A percentile compares a stretch with the other conserved stretches of the same genome.
Evolutionary conservation across 1,284 basidiomycete genomes (phyloP).

Genomic region (Blastosporella zonata): DNA sequence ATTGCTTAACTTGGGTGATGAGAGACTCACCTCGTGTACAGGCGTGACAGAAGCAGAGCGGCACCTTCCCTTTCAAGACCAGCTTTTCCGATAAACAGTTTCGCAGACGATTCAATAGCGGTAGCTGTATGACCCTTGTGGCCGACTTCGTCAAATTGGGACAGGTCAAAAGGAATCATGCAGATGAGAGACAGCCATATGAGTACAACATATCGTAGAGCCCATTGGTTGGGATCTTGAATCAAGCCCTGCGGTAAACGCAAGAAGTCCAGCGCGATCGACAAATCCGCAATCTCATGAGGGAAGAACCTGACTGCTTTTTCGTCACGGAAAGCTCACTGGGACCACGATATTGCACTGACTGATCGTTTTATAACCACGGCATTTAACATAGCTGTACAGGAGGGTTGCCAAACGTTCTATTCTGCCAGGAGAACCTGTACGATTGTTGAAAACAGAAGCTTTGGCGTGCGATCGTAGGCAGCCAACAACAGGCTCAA

Average conservation of each 20-base stretch:
- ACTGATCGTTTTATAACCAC: slow-evolving; percentile 94
- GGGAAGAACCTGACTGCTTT: slow-evolving; percentile 84
- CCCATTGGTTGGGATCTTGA: slow-evolving; percentile 59
- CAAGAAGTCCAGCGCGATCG: slow-evolving; percentile 71
- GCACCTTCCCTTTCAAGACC: slow-evolving; percentile 85
- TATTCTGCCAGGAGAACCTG: slow-evolving; percentile 42
- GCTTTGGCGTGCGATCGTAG: slow-evolving; percentile 59
- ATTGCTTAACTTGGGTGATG: background rate
- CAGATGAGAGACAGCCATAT: slow-evolving; percentile 94
- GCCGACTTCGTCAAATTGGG: slow-evolving; percentile 71
- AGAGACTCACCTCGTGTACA: slow-evolving; percentile 69
- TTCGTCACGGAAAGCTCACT: slow-evolving; percentile 19
- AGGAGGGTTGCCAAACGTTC: slow-evolving; percentile 62
- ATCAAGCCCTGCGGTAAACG: slow-evolving; percentile 45
- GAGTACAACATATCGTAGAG: slow-evolving; percentile 80
- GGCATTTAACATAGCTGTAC: slow-evolving; percentile 84
- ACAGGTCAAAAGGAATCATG: slow-evolving; percentile 91
- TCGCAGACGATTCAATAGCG: slow-evolving; percentile 59
- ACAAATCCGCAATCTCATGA: slow-evolving; percentile 82
- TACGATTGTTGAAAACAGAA: slow-evolving; percentile 34
- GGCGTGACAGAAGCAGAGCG: slow-evolving; percentile 64
- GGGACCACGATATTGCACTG: slow-evolving; percentile 32
- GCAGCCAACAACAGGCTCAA: slow-evolving; percentile 72
- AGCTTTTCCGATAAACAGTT: slow-evolving; percentile 59
- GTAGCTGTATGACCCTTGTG: slow-evolving; percentile 47